These are phyloP conservation scores for Phaffomyces antillensis DNA, from an alignment of 805 yeast species.

Conservation along the genomic window DNA sequence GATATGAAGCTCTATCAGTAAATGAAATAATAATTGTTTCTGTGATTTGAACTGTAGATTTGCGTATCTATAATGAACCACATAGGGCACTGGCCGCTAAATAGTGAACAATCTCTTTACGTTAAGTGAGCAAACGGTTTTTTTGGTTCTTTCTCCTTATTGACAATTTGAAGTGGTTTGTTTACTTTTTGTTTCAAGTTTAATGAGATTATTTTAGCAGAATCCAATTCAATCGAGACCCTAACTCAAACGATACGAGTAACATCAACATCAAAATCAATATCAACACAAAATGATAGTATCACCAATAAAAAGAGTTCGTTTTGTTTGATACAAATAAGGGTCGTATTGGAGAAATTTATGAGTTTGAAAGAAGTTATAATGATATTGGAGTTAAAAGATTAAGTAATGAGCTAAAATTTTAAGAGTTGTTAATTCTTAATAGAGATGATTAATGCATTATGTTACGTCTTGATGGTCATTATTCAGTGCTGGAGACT, in stretches of 20 bases:
- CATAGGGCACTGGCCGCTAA: too few species aligned
- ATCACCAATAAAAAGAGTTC: conserved; percentile 1
- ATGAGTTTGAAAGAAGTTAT: background rate
- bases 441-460: conserved; percentile 13
- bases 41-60: too few species aligned
- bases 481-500: too few species aligned
- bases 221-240: conserved; percentile 8
- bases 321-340: background rate
- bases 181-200: too few species aligned
- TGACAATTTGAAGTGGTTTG: too few species aligned
- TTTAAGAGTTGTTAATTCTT: conserved; percentile 45
- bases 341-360: background rate
- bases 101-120: too few species aligned
- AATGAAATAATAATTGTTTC: too few species aligned
- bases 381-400: conserved; percentile 24
- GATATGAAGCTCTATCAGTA: too few species aligned
- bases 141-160: too few species aligned
- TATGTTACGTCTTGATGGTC: background rate
- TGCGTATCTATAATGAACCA: too few species aligned
- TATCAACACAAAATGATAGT: conserved; percentile 10
- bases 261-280: conserved; percentile 3
- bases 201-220: conserved; percentile 6
- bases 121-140: too few species aligned
- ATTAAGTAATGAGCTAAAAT: conserved; percentile 24
- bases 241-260: conserved; percentile 8